Conservation (phyloP, 163 green algal genomes). For the Scenedesmus sp. region DNA sequence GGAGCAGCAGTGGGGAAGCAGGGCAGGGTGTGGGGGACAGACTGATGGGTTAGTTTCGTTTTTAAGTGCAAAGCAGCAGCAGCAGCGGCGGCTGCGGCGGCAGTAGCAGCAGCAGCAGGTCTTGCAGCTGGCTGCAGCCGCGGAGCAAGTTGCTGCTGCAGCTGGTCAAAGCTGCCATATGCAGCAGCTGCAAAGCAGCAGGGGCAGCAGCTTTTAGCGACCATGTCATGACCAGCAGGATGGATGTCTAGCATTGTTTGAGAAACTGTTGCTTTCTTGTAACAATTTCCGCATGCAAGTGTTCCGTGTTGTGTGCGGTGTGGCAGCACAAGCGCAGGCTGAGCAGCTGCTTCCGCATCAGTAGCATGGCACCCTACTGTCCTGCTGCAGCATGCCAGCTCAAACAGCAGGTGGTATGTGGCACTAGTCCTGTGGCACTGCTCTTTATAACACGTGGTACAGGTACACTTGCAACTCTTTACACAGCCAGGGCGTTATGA, state of each 20-base stretch:
- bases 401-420: too few species aligned
- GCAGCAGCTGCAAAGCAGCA: neutral
- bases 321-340: too few species aligned
- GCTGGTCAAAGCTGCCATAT: neutral
- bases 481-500: too few species aligned
- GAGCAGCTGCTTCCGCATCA: too few species aligned
- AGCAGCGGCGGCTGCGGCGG: neutral
- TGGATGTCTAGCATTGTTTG: neutral
- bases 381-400: too few species aligned
- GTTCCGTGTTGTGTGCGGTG: neutral
- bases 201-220: neutral
- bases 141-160: neutral
- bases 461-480: too few species aligned
- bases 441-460: too few species aligned
- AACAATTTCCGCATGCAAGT: neutral
- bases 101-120: neutral
- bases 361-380: too few species aligned
- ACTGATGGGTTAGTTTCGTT: neutral
- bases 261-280: neutral
- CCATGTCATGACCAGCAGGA: neutral
- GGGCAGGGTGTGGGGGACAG: neutral
- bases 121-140: neutral
- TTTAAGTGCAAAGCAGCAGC: neutral
- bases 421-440: too few species aligned
- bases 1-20: slow-evolving; percentile 19